Conservation (phyloP, 2,329 filamentous ascomycete species). For the Cryphonectria parasitica region DNA sequence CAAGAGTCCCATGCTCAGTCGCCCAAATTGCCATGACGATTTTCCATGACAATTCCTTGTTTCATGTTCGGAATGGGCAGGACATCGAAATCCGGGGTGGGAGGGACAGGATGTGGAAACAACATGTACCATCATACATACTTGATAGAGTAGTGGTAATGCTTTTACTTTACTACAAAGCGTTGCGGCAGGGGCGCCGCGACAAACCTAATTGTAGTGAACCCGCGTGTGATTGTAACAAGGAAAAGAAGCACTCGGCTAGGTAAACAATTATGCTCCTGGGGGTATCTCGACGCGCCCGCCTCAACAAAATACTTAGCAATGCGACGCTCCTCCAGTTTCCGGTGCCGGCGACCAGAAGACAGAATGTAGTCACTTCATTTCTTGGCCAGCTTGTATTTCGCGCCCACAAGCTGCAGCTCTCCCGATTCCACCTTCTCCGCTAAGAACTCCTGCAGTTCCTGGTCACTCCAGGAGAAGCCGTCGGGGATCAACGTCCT, state of each 20-base stretch:
- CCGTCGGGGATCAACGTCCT: constrained; percentile 87
- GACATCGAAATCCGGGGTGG: neutral
- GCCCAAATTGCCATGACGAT: neutral
- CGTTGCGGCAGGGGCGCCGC: too few species aligned
- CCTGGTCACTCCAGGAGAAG: constrained; percentile 87
- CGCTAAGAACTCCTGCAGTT: constrained; percentile 78
- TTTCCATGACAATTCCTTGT: neutral
- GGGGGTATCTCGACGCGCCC: neutral
- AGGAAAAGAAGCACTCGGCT: neutral
- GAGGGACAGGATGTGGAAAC: neutral
- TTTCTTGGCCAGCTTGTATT: constrained; percentile 69
- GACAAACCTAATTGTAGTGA: neutral
- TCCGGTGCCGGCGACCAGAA: neutral
- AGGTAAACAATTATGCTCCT: neutral
- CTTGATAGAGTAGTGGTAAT: neutral
- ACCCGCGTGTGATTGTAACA: neutral
- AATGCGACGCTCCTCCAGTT: neutral
- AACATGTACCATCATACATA: neutral
- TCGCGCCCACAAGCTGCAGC: constrained; percentile 71
- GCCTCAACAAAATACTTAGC: neutral
- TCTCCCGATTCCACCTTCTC: constrained; percentile 76
- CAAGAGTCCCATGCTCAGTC: neutral
- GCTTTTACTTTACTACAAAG: neutral
- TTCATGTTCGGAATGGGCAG: constrained; percentile 1
- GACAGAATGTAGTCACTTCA: constrained; percentile 38